Percentiles rank a stretch among this genome's conserved stretches.
Evolutionary conservation across 2,329 filamentous ascomycete genomes (phyloP).

Genomic region (Talaromyces sp.): DNA sequence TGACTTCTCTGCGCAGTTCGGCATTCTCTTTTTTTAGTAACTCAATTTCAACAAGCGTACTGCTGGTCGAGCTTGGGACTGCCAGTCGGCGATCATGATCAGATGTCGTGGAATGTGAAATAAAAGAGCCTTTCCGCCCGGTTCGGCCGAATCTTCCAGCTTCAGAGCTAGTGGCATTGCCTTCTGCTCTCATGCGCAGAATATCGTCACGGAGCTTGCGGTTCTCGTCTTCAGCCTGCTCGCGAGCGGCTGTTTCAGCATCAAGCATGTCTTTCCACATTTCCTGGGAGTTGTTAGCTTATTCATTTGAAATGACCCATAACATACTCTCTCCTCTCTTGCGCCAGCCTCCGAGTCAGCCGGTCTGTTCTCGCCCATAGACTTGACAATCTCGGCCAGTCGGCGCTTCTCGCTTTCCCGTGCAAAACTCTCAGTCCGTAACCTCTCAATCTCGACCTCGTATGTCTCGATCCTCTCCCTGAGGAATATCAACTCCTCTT

Average conservation of each 20-base stretch:
- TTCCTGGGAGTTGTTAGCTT: slow-evolving; percentile 50
- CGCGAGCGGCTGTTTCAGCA: slow-evolving; percentile 81
- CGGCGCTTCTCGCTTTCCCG: slow-evolving; percentile 83
- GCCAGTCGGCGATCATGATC: slow-evolving; percentile 40
- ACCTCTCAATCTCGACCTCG: slow-evolving; percentile 75
- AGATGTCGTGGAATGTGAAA: slow-evolving; percentile 37
- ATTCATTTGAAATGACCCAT: neutral
- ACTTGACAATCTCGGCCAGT: slow-evolving; percentile 75
- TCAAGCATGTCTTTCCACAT: slow-evolving; percentile 95
- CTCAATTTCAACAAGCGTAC: slow-evolving; percentile 75
- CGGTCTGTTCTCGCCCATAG: slow-evolving; percentile 54
- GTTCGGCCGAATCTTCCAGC: slow-evolving; percentile 32
- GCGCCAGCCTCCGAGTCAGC: slow-evolving; percentile 50
- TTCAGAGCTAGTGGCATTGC: slow-evolving; percentile 25
- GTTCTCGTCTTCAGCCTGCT: slow-evolving; percentile 88
- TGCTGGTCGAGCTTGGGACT: slow-evolving; percentile 59
- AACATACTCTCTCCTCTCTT: slow-evolving; percentile 46
- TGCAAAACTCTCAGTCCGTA: slow-evolving; percentile 71
- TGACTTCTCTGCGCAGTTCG: slow-evolving; percentile 84
- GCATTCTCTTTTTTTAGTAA: slow-evolving; percentile 89
- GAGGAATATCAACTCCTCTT: slow-evolving; percentile 81
- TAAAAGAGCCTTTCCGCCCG: slow-evolving; percentile 34
- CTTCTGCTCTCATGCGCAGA: slow-evolving; percentile 59
- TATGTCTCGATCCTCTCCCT: slow-evolving; percentile 83
- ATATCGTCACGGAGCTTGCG: slow-evolving; percentile 79